A percentile compares a stretch with the other conserved stretches of the same genome.
Evolutionary conservation across 805 yeast species (phyloP).

Genomic region (Candida lessepsii): DNA sequence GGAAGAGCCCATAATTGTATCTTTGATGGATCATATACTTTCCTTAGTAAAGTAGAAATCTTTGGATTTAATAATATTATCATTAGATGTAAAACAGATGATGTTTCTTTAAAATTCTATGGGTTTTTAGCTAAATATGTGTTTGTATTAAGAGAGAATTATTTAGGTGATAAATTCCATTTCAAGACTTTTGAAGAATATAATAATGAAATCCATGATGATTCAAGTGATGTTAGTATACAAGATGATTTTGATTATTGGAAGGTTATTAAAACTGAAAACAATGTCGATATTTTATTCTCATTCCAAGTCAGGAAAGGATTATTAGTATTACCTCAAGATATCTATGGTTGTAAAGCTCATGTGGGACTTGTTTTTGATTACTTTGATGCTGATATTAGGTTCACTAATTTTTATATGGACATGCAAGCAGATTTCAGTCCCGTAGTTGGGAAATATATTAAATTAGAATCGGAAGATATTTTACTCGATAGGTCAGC

Average conservation of each 20-base stretch:
- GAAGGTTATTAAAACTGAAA: slow-evolving; percentile 49
- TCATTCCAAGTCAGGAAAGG: slow-evolving; percentile 71
- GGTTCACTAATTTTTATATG: slow-evolving; percentile 91
- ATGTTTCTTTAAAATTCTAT: slow-evolving; percentile 67
- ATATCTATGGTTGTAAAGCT: slow-evolving; percentile 62
- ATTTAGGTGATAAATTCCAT: slow-evolving; percentile 82
- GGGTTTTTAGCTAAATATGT: slow-evolving; percentile 79
- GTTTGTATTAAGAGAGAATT: slow-evolving; percentile 77
- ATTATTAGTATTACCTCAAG: slow-evolving; percentile 67
- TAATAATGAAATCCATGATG: slow-evolving; percentile 26
- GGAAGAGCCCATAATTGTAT: slow-evolving; percentile 67
- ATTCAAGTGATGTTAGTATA: slow-evolving; percentile 2
- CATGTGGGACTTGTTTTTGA: slow-evolving; percentile 64
- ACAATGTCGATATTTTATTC: slow-evolving; percentile 77
- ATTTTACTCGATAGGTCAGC: slow-evolving; percentile 24
- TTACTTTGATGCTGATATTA: slow-evolving; percentile 69
- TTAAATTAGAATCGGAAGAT: slow-evolving; percentile 21
- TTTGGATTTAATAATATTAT: slow-evolving; percentile 68
- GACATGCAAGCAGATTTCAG: slow-evolving; percentile 76
- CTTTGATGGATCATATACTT: slow-evolving; percentile 65
- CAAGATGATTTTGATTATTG: slow-evolving; percentile 29
- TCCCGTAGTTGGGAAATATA: slow-evolving; percentile 46
- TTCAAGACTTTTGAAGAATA: slow-evolving; percentile 88
- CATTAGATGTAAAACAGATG: slow-evolving; percentile 62
- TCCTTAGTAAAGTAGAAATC: slow-evolving; percentile 55